Evolutionary conservation across 164 flowering plant species (phyloP).

Genomic region (Sextonia rubra): DNA sequence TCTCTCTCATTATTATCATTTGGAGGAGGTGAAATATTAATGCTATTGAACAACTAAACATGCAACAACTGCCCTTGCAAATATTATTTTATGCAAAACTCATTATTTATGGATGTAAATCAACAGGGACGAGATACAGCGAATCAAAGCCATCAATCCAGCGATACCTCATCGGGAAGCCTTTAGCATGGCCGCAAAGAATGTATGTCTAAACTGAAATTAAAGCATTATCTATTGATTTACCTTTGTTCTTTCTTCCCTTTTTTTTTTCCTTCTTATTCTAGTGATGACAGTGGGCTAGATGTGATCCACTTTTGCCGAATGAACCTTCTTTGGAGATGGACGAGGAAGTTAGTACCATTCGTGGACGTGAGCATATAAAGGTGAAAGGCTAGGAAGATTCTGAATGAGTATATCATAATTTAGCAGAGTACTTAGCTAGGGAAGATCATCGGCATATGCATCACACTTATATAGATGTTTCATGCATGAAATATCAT

Average conservation of each 20-base stretch:
- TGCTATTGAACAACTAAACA: neutral
- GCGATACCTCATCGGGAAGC: conserved; percentile 89
- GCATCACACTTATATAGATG: neutral
- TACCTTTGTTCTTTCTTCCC: neutral
- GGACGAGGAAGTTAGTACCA: neutral
- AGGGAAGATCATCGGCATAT: neutral
- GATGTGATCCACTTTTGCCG: conserved; percentile 1
- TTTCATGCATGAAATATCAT: neutral
- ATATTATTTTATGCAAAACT: neutral
- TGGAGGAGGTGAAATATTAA: neutral
- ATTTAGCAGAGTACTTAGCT: too few relatives aligned
- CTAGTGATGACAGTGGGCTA: conserved; percentile 11
- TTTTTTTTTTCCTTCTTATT: neutral
- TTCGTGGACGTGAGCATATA: neutral
- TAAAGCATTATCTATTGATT: neutral
- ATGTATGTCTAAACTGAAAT: conserved; percentile 32
- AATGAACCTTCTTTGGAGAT: conserved; percentile 5
- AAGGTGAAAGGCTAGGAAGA: neutral
- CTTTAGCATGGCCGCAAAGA: conserved; percentile 84
- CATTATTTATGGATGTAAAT: neutral
- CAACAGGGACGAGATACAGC: conserved; percentile 84
- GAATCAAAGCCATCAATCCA: conserved; percentile 80
- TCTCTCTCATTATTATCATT: neutral
- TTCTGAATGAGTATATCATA: too few relatives aligned
- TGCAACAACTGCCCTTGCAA: neutral